Conservation (phyloP, 768 basidiomycete species). For the Rubroboletus pulcherrimus region DNA sequence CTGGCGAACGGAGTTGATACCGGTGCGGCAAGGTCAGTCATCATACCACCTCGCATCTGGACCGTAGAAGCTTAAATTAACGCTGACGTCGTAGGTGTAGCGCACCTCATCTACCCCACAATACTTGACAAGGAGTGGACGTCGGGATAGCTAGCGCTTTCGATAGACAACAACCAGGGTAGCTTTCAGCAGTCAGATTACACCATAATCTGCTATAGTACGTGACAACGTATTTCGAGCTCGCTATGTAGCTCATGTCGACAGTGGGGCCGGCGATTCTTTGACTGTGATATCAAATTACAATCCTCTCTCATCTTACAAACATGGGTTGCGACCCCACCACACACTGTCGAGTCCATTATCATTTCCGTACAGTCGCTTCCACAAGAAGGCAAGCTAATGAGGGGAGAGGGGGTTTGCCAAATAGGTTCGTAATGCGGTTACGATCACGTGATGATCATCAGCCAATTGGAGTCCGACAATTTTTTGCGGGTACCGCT, state of each 20-base stretch:
- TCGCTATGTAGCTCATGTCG: conserved; percentile 11
- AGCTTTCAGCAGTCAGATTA: not conserved
- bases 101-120: not conserved
- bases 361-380: not conserved
- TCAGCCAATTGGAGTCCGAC: conserved; percentile 8
- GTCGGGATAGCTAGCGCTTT: not conserved
- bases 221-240: conserved; percentile 6
- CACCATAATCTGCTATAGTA: conserved; percentile 10
- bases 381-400: not conserved
- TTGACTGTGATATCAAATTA: not conserved
- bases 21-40: conserved; percentile 1
- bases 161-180: not conserved
- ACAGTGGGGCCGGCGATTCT: not conserved
- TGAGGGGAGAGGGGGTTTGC: not conserved
- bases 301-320: not conserved
- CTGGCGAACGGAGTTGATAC: conserved; percentile 17
- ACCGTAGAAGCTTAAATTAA: not conserved
- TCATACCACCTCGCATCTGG: too few relatives aligned
- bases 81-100: not conserved
- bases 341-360: not conserved
- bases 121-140: not conserved
- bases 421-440: not conserved
- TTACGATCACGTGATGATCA: conserved; percentile 8
- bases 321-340: not conserved
- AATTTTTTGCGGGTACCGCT: conserved; percentile 18